Conservation (phyloP, 805 yeast genomes). For the Starmera amethionina region DNA sequence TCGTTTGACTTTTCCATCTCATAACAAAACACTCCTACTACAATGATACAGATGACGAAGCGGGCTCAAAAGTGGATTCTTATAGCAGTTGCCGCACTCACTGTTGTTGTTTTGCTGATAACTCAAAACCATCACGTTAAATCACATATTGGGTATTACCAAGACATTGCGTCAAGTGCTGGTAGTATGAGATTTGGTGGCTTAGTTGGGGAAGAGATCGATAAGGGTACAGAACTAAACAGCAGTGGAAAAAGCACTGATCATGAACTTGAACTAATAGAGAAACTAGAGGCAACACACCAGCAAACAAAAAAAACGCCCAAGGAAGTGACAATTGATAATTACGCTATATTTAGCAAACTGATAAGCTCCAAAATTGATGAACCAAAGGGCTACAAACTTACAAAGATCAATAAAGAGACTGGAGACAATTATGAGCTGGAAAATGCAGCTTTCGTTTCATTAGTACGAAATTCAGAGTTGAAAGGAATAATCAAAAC, state of each 20-base stretch:
- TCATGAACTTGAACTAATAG: background rate
- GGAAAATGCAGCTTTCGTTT: conserved; percentile 71
- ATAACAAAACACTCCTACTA: too few species aligned
- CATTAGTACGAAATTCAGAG: conserved; percentile 67
- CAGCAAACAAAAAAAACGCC: conserved; percentile 4
- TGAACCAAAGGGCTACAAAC: conserved; percentile 18
- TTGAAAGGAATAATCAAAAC: conserved; percentile 36
- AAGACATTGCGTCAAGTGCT: too few species aligned
- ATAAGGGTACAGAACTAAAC: background rate
- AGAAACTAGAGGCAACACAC: conserved; percentile 15
- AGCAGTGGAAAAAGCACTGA: too few species aligned
- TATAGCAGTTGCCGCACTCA: too few species aligned
- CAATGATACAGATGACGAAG: too few species aligned
- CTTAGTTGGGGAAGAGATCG: too few species aligned
- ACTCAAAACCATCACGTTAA: too few species aligned
- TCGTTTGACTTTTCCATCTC: too few species aligned
- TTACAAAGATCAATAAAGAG: conserved; percentile 7
- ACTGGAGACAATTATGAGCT: conserved; percentile 6
- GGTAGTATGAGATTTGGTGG: too few species aligned
- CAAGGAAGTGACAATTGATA: conserved; percentile 8
- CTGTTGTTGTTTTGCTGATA: too few species aligned
- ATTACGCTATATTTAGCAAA: conserved; percentile 2
- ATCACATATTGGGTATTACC: too few species aligned
- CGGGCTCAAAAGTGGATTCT: too few species aligned
- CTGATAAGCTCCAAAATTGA: conserved; percentile 10